Conservation (phyloP, 371 early-diverging fungal genomes). For the Nematocida parisii region DNA sequence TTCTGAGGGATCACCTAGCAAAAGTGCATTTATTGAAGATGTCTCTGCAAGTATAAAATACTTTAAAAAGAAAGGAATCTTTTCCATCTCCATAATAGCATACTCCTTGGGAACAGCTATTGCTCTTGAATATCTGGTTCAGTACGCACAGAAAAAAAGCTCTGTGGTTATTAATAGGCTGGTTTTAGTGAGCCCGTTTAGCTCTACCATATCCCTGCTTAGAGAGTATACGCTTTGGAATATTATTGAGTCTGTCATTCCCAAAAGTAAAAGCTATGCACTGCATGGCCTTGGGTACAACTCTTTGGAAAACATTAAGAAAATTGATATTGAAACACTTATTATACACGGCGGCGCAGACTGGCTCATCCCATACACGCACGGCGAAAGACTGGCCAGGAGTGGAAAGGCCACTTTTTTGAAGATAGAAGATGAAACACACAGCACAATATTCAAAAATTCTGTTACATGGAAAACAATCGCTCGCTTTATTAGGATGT, state of each 20-base stretch:
- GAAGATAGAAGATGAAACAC: slow-evolving; percentile 41
- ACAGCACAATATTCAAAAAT: slow-evolving; percentile 41
- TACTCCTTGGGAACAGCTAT: slow-evolving; percentile 68
- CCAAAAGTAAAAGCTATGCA: slow-evolving; percentile 31
- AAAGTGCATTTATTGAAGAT: slow-evolving; percentile 56
- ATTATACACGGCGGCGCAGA: slow-evolving; percentile 60
- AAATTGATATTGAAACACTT: slow-evolving; percentile 30
- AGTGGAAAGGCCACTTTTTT: slow-evolving; percentile 15
- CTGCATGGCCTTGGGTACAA: slow-evolving; percentile 51
- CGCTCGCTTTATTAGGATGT: slow-evolving; percentile 6
- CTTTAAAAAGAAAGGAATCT: slow-evolving; percentile 24
- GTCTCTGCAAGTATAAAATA: slow-evolving; percentile 58
- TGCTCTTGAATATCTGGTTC: slow-evolving; percentile 59
- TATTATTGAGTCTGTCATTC: slow-evolving; percentile 36
- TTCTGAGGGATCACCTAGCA: slow-evolving; percentile 57
- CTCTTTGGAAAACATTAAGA: slow-evolving; percentile 57
- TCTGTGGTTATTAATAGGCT: slow-evolving; percentile 26
- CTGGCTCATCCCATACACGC: slow-evolving; percentile 50
- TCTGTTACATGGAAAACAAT: slow-evolving; percentile 38
- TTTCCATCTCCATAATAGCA: slow-evolving; percentile 46
- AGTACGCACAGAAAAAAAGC: slow-evolving; percentile 16
- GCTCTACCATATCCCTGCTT: slow-evolving; percentile 28
- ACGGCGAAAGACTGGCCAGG: slow-evolving; percentile 48
- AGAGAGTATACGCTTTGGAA: slow-evolving; percentile 51
- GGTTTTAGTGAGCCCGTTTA: slow-evolving; percentile 60